Percentiles rank a stretch among this genome's conserved stretches.
Conservation (phyloP, 148 eudicot species). For the Polygonum aviculare region DNA sequence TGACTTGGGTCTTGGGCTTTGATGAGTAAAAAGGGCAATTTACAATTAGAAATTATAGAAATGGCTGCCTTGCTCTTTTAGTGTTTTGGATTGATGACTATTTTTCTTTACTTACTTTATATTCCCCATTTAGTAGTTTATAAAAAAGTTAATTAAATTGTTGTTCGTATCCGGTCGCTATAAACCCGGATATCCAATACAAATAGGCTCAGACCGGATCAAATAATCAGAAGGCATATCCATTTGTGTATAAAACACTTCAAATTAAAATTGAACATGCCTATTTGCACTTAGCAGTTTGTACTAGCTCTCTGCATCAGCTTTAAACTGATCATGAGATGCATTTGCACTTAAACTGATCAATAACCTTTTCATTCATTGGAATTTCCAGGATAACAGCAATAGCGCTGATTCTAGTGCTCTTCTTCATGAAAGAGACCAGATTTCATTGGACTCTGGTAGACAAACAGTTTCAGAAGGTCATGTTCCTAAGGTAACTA, state of each 20-base stretch:
- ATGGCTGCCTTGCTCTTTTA: neutral
- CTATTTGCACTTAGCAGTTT: neutral
- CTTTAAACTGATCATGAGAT: neutral
- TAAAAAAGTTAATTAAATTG: neutral
- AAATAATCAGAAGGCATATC: too few relatives aligned
- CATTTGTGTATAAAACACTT: too few relatives aligned
- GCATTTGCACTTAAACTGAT: neutral
- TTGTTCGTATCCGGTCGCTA: too few relatives aligned
- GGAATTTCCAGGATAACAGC: constrained; percentile 35
- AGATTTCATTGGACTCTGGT: constrained; percentile 15
- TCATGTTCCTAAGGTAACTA: constrained; percentile 52
- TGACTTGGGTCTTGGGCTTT: neutral
- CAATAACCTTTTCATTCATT: neutral
- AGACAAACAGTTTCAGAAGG: constrained; percentile 24
- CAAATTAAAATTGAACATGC: too few relatives aligned
- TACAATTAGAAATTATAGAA: neutral
- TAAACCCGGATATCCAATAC: too few relatives aligned
- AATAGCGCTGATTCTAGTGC: constrained; percentile 21
- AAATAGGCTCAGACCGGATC: too few relatives aligned
- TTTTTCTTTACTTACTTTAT: neutral
- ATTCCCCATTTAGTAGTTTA: neutral
- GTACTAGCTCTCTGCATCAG: neutral
- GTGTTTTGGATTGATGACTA: neutral
- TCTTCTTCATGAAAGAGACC: constrained; percentile 6
- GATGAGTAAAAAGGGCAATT: neutral